A percentile compares a stretch with the other conserved stretches of the same genome.
Evolutionary conservation across 768 basidiomycete species (phyloP).

Genomic region (Dioszegia hungarica): DNA sequence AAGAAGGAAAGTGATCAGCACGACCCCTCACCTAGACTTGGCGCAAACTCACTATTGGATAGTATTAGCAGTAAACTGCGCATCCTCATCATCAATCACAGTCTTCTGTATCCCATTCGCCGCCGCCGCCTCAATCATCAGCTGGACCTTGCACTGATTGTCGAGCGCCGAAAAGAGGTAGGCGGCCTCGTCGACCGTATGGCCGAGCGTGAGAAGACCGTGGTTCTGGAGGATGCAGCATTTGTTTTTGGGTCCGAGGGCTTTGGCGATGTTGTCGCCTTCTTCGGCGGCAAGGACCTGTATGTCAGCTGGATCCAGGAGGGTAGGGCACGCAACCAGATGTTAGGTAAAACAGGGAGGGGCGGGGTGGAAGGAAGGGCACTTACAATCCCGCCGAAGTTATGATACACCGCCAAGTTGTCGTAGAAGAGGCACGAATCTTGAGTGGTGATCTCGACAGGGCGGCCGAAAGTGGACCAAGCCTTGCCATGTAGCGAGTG

Average conservation of each 20-base stretch:
- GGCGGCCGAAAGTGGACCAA: slow-evolving; percentile 26
- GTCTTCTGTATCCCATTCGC: slow-evolving; percentile 26
- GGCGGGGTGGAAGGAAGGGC: too few species aligned
- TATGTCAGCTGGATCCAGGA: not conserved
- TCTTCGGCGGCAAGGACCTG: slow-evolving; percentile 55
- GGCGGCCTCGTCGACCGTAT: slow-evolving; percentile 27
- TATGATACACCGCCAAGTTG: slow-evolving; percentile 48
- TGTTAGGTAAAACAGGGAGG: too few species aligned
- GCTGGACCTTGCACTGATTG: slow-evolving; percentile 34
- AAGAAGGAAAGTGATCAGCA: not conserved
- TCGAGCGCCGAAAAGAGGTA: slow-evolving; percentile 33
- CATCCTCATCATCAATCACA: slow-evolving; percentile 25
- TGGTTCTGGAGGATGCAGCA: slow-evolving; percentile 43
- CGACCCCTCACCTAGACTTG: not conserved
- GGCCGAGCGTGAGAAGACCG: slow-evolving; percentile 39
- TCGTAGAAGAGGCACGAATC: slow-evolving; percentile 37
- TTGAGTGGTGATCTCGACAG: slow-evolving; percentile 31
- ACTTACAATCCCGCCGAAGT: slow-evolving; percentile 54
- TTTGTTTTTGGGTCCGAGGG: slow-evolving; percentile 32
- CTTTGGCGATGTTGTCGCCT: slow-evolving; percentile 53
- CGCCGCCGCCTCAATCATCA: slow-evolving; percentile 31
- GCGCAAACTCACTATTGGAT: slow-evolving; percentile 26
- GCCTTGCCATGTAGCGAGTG: slow-evolving; percentile 34
- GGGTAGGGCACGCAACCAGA: too few species aligned
- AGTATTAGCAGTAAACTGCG: slow-evolving; percentile 26